Base-by-base conservation (phyloP, 768 basidiomycete species). In the Auricularia sp. region DNA sequence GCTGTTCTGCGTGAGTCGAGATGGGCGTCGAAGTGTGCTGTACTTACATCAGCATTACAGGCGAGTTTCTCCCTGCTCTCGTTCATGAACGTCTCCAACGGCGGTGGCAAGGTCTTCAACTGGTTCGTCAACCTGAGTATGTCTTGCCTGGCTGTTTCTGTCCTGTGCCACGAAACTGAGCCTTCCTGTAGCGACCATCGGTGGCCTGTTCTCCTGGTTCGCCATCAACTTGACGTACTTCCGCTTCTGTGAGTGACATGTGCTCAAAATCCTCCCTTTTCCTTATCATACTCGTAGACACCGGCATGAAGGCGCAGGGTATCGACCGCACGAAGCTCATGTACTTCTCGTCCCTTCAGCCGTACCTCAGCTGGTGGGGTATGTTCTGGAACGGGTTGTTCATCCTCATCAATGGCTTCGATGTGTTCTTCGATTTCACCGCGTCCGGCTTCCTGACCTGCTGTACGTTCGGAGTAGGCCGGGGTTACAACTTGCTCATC, bases 181-280 rank as follows among this genome's bases (percentile, higher is more conserved):
- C 63, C 65, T 18, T 66, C 84, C 85, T 62, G 85, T 79, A 65
- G 78, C 82, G 3, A 84, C 88, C 11, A 83, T 86, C 39, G 85
- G 82, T 54, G 87, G 87, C 6, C 88, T 89, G 77, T 79, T 86
- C 68, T 77, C 82, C 59, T 90, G 89, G 88, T 78, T 80, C 66
- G 72, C 81, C 42, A 85, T 89, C 73, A 87, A 87, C 72, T 65
- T 89, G 35, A 89, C 89, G 16, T 93, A 88, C 76, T 70, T 89
- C 63, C 83, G 76, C 74, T 92, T 88, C 79, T 82, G 86, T 85
- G 67, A 68, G 85, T 78, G 8, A 29, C 11, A 24, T 18, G 63
- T 36, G n/a, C 54, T 10, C 7, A 10, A 54, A 21, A 18, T 54
- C 29, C 2, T 29, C 29, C 29, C 29, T 29, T 29, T 29, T 29